Percentiles rank a stretch among this genome's conserved stretches.
Conservation (phyloP, 2,329 filamentous ascomycete species). For the Myriosclerotinia curreyana region DNA sequence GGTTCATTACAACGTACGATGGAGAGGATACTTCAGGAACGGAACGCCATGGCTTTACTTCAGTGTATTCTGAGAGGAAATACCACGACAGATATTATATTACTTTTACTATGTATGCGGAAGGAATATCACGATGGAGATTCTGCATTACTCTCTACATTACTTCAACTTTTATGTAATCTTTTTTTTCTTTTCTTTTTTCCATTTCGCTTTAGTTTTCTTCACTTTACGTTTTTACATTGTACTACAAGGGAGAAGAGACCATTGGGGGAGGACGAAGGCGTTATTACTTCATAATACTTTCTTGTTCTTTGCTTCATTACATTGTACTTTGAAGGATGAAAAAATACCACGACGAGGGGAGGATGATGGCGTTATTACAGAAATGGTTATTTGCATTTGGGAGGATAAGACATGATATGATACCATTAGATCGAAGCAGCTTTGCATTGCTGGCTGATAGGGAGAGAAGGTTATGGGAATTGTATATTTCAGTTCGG, state of each 20-base stretch:
- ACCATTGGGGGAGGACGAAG: not conserved
- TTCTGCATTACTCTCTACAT: not conserved
- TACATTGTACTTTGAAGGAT: not conserved
- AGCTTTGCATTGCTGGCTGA: not conserved
- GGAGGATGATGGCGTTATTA: not conserved
- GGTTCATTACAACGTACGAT: not conserved
- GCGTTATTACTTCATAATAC: not conserved
- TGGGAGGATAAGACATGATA: not conserved
- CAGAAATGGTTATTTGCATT: not conserved
- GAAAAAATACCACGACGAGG: no score
- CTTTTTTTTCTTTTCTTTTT: not conserved
- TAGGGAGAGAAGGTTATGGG: not conserved
- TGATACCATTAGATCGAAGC: constrained; percentile 7
- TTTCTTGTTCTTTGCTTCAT: not conserved
- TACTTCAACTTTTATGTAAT: not conserved
- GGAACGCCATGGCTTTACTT: not conserved
- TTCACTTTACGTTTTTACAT: not conserved
- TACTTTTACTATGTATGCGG: not conserved
- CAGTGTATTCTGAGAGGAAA: not conserved
- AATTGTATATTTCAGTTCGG: no score
- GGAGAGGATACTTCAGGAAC: not conserved
- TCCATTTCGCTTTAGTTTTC: not conserved
- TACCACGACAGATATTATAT: not conserved
- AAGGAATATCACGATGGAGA: not conserved
- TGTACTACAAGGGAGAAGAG: not conserved